Base-by-base conservation (phyloP, 78 protist species). In the Isochrysis galbana region DNA sequence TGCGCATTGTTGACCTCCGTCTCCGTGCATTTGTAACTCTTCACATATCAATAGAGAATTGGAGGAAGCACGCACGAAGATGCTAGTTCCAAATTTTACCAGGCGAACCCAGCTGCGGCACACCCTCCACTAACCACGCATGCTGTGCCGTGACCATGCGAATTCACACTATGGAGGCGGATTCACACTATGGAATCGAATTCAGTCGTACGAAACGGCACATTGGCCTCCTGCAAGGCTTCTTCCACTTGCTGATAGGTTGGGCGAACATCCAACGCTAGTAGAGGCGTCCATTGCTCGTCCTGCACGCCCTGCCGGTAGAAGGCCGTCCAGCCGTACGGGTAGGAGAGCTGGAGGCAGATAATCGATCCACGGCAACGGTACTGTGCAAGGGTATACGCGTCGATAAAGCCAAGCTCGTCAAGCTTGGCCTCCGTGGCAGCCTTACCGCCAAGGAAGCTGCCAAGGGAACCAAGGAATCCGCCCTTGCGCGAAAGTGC, bases 401-500 rank as follows among this genome's bases (percentile, higher is more conserved):
- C 44, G 36, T 48, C 51, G 34, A 17, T 38, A 38, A 87, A 87
- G n/a, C 90, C 90, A 2, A 87, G 74, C 47, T 2, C 54, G 23
- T 11, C 32, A 1, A 87, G 26, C 90, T 87, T 48, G 17, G 10
- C 21, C 51, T 61, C 45, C 72, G 47, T 36, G 38, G 77, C 77
- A 45, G 46, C 89, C 61, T 82, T 45, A 17, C 88, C 88, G n/a
- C 88, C 88, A 22, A 41, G 19, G 2, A 29, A 11, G 55, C 34
- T 45, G 39, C 67, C 88, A 19, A 83, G 14, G 5, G 39, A 5
- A 5, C 89, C 88, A 55, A 45, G 39, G 34, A 45, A 22, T 1
- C 70, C 89, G 70, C 55, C 88, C 88, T 82, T 42, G 67, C 89
- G 69, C 55, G 51, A 46, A 29, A 46, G 89, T 22, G 51, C 61